These are phyloP conservation scores for Yamadazyma ubonensis DNA, from an alignment of 805 yeast genomes.

Conservation along the genomic window DNA sequence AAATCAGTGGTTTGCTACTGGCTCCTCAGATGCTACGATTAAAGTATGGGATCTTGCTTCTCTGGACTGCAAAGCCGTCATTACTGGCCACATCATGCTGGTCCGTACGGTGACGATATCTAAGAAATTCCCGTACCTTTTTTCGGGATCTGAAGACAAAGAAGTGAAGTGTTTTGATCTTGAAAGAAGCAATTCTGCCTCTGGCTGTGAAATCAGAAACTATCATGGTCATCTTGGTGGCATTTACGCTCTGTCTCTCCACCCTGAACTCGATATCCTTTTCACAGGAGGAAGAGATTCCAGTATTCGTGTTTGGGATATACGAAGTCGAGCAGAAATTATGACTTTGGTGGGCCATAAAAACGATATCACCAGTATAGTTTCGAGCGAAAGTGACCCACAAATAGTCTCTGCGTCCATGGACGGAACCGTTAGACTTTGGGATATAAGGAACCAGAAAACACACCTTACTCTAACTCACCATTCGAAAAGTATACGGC, in stretches of 20 bases:
- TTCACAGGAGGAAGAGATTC: constrained; percentile 90
- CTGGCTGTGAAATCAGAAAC: constrained; percentile 61
- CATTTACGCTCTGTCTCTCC: constrained; percentile 77
- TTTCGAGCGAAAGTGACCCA: constrained; percentile 72
- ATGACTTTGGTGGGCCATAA: constrained; percentile 82
- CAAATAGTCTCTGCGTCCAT: constrained; percentile 80
- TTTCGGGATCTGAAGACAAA: constrained; percentile 91
- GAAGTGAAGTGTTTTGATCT: constrained; percentile 94
- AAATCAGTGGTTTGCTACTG: constrained; percentile 89
- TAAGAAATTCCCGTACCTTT: constrained; percentile 78
- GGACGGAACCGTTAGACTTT: constrained; percentile 82
- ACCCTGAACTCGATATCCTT: constrained; percentile 81
- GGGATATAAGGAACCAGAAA: constrained; percentile 85
- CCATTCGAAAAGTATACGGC: constrained; percentile 79
- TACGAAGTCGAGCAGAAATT: constrained; percentile 71
- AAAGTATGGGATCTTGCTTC: constrained; percentile 88
- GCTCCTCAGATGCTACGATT: constrained; percentile 83
- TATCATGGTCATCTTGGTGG: constrained; percentile 95
- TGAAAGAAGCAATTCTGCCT: constrained; percentile 67
- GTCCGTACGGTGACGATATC: constrained; percentile 78
- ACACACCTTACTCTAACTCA: constrained; percentile 74
- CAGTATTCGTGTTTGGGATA: constrained; percentile 90
- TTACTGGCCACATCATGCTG: constrained; percentile 90
- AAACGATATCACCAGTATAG: constrained; percentile 68
- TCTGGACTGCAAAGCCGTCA: constrained; percentile 65